These are phyloP conservation scores for Quambalaria eucalypti DNA, from an alignment of 1,284 basidiomycete species.

Conservation along the genomic window DNA sequence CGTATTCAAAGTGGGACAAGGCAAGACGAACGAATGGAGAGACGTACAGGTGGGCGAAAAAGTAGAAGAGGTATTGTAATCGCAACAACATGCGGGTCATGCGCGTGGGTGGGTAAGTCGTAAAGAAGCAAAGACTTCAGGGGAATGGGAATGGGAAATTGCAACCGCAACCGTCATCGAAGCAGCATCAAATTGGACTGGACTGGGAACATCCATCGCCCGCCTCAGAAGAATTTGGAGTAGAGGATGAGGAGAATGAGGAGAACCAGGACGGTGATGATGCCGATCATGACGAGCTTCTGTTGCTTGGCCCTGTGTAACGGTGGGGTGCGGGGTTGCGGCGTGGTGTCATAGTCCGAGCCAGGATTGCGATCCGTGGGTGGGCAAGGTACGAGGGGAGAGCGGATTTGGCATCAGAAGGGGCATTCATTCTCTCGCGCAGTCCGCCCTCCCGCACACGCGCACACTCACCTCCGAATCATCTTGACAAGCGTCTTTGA, in stretches of 20 bases:
- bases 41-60: no score
- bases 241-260: slow-evolving; percentile 45
- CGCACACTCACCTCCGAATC: slow-evolving; percentile 54
- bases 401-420: neutral
- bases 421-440: neutral
- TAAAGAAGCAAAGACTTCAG: no score
- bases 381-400: neutral
- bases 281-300: slow-evolving; percentile 40
- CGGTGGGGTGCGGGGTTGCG: no score
- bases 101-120: no score
- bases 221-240: slow-evolving; percentile 40
- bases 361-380: slow-evolving; percentile 5
- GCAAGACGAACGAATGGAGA: no score
- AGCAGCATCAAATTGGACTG: no score
- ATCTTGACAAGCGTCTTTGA: slow-evolving; percentile 57
- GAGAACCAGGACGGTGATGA: slow-evolving; percentile 42
- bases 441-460: neutral
- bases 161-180: no score
- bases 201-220: no score
- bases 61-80: no score
- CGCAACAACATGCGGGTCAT: no score
- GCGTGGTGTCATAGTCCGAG: neutral
- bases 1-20: no score
- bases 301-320: slow-evolving; percentile 42
- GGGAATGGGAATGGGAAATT: no score